These are phyloP conservation scores for Eucalyptus paniculata DNA, from an alignment of 345 rosid species.

Conservation along the genomic window DNA sequence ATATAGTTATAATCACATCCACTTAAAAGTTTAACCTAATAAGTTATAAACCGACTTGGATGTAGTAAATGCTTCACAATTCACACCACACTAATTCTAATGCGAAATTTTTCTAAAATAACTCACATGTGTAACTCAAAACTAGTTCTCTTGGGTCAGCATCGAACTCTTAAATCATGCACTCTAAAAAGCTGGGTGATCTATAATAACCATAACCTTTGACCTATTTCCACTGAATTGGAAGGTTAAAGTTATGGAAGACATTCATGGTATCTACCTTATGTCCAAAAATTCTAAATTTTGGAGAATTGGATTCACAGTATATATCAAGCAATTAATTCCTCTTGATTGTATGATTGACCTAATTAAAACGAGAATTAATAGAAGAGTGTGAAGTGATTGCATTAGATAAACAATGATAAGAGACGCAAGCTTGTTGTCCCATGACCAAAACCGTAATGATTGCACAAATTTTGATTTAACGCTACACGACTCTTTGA, in stretches of 20 bases:
- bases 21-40: no score
- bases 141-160: fast-evolving
- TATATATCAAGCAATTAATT: background rate
- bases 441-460: background rate
- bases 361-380: background rate
- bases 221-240: background rate
- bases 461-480: background rate
- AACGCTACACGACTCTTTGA: background rate
- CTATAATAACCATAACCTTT: background rate
- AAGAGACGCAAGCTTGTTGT: background rate
- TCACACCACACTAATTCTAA: background rate
- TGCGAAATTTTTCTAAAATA: no score
- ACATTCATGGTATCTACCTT: background rate
- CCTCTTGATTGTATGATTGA: background rate
- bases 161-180: background rate
- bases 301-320: background rate
- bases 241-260: background rate
- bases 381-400: background rate
- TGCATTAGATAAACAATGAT: background rate
- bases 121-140: background rate
- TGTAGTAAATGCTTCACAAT: background rate
- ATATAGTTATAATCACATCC: background rate
- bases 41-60: background rate
- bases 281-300: background rate
- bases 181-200: background rate